Percentiles rank a stretch among this genome's conserved stretches.
Evolutionary conservation across 768 basidiomycete species (phyloP).

Genomic region (Hygrophoropsis aurantiaca): DNA sequence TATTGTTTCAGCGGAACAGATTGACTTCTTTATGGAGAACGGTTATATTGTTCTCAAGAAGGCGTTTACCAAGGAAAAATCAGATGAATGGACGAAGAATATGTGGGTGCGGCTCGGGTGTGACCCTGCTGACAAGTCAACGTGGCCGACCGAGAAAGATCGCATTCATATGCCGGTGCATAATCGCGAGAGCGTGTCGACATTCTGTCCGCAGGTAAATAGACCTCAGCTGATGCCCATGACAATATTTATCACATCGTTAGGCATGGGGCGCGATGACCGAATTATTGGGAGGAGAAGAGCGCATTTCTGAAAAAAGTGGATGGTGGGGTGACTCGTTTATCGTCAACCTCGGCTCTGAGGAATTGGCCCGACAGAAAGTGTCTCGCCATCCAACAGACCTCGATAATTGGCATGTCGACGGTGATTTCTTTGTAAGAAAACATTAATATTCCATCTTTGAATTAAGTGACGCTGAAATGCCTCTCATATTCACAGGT

Average conservation of each 20-base stretch:
- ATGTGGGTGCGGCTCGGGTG: conserved; percentile 55
- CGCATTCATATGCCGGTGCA: conserved; percentile 59
- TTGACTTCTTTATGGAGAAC: conserved; percentile 53
- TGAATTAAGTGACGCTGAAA: no score
- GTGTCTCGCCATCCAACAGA: conserved; percentile 38
- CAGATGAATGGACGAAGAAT: conserved; percentile 48
- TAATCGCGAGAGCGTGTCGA: conserved; percentile 41
- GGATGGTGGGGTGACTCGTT: conserved; percentile 58
- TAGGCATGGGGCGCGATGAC: conserved; percentile 62
- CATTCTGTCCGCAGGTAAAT: conserved; percentile 52
- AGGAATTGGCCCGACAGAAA: conserved; percentile 35
- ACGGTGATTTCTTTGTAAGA: conserved; percentile 56
- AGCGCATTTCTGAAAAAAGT: conserved; percentile 49
- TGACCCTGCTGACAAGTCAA: conserved; percentile 53
- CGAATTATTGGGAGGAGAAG: conserved; percentile 60
- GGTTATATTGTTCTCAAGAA: conserved; percentile 54
- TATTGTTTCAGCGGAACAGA: conserved; percentile 41
- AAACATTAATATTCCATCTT: not conserved
- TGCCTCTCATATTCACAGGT: conserved; percentile 27
- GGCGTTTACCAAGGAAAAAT: conserved; percentile 53
- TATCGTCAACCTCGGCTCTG: conserved; percentile 60
- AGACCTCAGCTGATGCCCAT: no score
- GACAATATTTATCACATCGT: not conserved
- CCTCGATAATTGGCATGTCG: conserved; percentile 65
- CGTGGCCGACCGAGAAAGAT: conserved; percentile 48